These are phyloP conservation scores for Shiraia bambusicola DNA, from an alignment of 2,329 filamentous ascomycete species.

Conservation along the genomic window DNA sequence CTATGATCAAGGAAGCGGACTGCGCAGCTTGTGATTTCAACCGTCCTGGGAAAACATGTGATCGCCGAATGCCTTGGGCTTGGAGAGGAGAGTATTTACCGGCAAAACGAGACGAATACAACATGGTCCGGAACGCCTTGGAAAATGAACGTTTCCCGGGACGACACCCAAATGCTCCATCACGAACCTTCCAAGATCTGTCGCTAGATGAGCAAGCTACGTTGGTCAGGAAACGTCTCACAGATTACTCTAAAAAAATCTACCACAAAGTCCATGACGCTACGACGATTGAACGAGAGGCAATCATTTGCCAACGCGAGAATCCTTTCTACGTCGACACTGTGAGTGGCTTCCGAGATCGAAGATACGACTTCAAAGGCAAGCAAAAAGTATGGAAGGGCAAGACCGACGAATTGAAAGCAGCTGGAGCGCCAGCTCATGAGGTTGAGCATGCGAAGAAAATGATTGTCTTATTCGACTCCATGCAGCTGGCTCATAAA, in stretches of 20 bases:
- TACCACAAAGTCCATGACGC: slow-evolving; percentile 99
- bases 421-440: slow-evolving; percentile 69
- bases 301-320: slow-evolving; percentile 96
- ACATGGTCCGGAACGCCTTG: slow-evolving; percentile 92
- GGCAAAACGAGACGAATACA: slow-evolving; percentile 96
- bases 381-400: slow-evolving; percentile 98
- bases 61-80: slow-evolving; percentile 90
- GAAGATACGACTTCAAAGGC: slow-evolving; percentile 97
- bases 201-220: slow-evolving; percentile 77
- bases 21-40: slow-evolving; percentile 99
- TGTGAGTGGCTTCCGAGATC: slow-evolving; percentile 92
- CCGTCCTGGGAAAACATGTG: slow-evolving; percentile 92
- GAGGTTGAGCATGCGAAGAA: slow-evolving; percentile 96
- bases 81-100: slow-evolving; percentile 98
- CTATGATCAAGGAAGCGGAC: slow-evolving; percentile 96
- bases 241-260: slow-evolving; percentile 95
- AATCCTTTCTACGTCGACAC: slow-evolving; percentile 99
- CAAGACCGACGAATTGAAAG: slow-evolving; percentile 84
- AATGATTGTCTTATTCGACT: slow-evolving; percentile 97
- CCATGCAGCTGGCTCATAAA: slow-evolving; percentile 93
- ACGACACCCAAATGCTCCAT: slow-evolving; percentile 68
- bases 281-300: slow-evolving; percentile 88
- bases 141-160: slow-evolving; percentile 92
- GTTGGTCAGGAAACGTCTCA: slow-evolving; percentile 81
- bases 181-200: slow-evolving; percentile 78